phyloP scores from a whole-genome alignment of 2,329 filamentous ascomycete species.

The Monosporascus sp. region DNA sequence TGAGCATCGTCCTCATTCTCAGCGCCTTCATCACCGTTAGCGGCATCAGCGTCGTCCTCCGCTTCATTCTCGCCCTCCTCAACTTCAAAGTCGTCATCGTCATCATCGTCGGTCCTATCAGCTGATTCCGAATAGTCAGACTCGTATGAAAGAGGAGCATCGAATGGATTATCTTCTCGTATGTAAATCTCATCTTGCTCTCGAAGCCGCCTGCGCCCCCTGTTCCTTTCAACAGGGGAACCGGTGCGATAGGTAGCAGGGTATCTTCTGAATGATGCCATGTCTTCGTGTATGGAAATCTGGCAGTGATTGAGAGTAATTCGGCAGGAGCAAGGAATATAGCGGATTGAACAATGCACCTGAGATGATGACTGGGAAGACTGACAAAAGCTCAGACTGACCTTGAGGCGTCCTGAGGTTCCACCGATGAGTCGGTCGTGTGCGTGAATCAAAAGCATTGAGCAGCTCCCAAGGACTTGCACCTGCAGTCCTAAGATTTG shows the following conservation, averaged over 20 bases:
- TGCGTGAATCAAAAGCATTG: slow-evolving; percentile 1
- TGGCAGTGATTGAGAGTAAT: not conserved
- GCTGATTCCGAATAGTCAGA: not conserved
- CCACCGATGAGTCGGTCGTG: slow-evolving; percentile 14
- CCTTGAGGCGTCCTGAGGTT: slow-evolving; percentile 17
- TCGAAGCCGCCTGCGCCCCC: not conserved
- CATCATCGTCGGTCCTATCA: slow-evolving; percentile 8
- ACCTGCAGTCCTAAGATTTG: not conserved
- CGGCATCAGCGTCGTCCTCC: slow-evolving; percentile 16
- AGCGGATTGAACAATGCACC: not conserved
- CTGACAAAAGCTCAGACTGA: slow-evolving; percentile 6
- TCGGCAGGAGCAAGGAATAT: not conserved
- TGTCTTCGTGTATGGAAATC: not conserved
- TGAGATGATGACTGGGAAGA: not conserved
- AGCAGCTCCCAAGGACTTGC: slow-evolving; percentile 2
- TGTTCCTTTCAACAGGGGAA: not conserved
- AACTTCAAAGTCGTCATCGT: slow-evolving; percentile 15
- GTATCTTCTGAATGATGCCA: not conserved
- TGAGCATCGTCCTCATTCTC: slow-evolving; percentile 31
- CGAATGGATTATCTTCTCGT: not conserved
- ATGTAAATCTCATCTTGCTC: not conserved
- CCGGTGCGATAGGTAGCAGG: not conserved
- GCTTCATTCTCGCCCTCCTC: slow-evolving; percentile 28
- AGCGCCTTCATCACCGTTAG: slow-evolving; percentile 24
- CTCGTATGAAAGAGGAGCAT: not conserved